These are phyloP conservation scores for Turritis glabra DNA, from an alignment of 345 rosid genomes.

Conservation along the genomic window DNA sequence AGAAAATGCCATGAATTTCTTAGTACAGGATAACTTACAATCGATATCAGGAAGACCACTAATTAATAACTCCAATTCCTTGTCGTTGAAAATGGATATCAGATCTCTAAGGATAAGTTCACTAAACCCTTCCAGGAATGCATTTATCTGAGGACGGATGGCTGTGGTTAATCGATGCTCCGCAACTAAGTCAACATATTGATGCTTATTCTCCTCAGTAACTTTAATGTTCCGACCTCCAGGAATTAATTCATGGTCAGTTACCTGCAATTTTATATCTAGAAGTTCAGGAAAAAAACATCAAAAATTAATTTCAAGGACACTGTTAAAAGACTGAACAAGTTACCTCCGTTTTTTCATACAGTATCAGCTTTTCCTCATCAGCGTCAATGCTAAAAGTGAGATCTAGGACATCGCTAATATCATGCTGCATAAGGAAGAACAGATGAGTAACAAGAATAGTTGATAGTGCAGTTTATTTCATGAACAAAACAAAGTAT, in stretches of 20 bases:
- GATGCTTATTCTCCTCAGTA: constrained; percentile 93
- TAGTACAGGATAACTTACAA: constrained; percentile 50
- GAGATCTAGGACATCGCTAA: constrained; percentile 73
- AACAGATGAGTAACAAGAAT: constrained; percentile 16
- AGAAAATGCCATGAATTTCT: not conserved
- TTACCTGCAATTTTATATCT: constrained; percentile 56
- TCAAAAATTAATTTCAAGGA: not conserved
- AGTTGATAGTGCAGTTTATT: not conserved
- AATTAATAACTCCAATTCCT: constrained; percentile 87
- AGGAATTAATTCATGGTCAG: constrained; percentile 89
- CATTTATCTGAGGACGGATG: constrained; percentile 95
- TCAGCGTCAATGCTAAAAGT: constrained; percentile 98
- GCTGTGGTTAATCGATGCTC: constrained; percentile 96
- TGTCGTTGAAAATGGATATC: constrained; percentile 87
- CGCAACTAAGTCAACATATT: constrained; percentile 83
- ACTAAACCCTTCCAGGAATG: constrained; percentile 83
- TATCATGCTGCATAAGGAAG: constrained; percentile 69
- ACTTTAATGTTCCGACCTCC: constrained; percentile 92
- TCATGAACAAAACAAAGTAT: not conserved
- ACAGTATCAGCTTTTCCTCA: constrained; percentile 89
- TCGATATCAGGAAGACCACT: constrained; percentile 98
- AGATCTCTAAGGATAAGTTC: constrained; percentile 78
- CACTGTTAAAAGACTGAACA: not conserved
- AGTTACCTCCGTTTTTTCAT: constrained; percentile 73
- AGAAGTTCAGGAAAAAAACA: not conserved